phyloP scores from a whole-genome alignment of 192 early-diverging fungal species.

The Backusella parvicylindrica region DNA sequence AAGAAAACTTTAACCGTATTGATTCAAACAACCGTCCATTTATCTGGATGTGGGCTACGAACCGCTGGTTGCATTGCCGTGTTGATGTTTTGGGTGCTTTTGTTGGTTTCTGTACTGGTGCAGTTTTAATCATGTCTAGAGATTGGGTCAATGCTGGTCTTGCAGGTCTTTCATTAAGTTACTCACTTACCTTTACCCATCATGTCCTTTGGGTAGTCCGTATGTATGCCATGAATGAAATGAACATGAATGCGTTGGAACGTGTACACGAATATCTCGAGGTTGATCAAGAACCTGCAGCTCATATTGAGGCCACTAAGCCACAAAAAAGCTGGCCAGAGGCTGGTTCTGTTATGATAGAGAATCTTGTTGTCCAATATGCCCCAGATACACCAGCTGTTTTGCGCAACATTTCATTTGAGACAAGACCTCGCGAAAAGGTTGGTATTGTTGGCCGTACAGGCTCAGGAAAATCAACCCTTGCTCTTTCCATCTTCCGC shows the following conservation, averaged over 20 bases:
- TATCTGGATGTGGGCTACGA: constrained; percentile 81
- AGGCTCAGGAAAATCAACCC: constrained; percentile 76
- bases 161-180: constrained; percentile 84
- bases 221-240: constrained; percentile 78
- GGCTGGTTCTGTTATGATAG: constrained; percentile 63
- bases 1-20: constrained; percentile 51
- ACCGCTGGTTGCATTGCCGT: constrained; percentile 85
- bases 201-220: constrained; percentile 81
- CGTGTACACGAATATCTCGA: constrained; percentile 80
- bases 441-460: constrained; percentile 92
- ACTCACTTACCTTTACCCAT: constrained; percentile 81
- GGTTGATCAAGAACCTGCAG: constrained; percentile 74
- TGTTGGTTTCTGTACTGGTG: constrained; percentile 67
- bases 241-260: constrained; percentile 86
- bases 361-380: constrained; percentile 76
- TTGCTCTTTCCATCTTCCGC: constrained; percentile 73
- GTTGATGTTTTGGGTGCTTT: constrained; percentile 77
- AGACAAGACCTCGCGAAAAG: constrained; percentile 66
- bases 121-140: constrained; percentile 54
- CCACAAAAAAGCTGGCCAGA: constrained; percentile 56
- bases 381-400: constrained; percentile 75
- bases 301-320: neutral
- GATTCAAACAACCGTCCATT: constrained; percentile 84
- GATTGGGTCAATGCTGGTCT: constrained; percentile 72
- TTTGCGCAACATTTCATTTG: constrained; percentile 66